These are phyloP conservation scores for Nannizzia gypsea DNA, from an alignment of 2,329 filamentous ascomycete genomes.

Conservation along the genomic window DNA sequence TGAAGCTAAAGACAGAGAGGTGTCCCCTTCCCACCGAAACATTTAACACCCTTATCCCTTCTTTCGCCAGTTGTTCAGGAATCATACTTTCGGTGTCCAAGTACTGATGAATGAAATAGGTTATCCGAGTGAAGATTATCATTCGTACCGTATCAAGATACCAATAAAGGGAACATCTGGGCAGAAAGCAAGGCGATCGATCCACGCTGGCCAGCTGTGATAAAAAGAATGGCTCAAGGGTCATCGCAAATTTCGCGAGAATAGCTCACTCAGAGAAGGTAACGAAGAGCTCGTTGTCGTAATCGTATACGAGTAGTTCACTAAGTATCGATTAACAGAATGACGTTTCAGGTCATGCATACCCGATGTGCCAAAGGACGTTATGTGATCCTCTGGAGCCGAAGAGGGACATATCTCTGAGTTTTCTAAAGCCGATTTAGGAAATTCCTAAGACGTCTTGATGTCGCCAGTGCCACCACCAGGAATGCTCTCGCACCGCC, in stretches of 20 bases:
- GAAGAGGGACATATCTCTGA: not conserved
- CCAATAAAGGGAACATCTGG: not conserved
- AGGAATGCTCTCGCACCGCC: not conserved
- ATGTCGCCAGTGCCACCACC: not conserved
- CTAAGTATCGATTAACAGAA: not conserved
- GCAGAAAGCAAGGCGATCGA: not conserved
- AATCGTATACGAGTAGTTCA: not conserved
- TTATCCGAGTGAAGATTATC: not conserved
- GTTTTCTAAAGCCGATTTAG: not conserved
- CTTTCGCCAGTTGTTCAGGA: not conserved
- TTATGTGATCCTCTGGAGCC: not conserved
- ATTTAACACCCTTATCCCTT: not conserved
- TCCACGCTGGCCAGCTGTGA: not conserved
- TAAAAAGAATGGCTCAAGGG: not conserved
- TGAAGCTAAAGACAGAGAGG: not conserved
- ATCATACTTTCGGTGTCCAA: not conserved
- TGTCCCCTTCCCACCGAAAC: not conserved
- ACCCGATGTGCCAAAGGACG: not conserved
- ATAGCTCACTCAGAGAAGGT: not conserved
- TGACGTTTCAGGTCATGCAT: conserved; percentile 1
- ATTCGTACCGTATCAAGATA: not conserved
- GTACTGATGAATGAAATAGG: not conserved
- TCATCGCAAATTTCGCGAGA: not conserved
- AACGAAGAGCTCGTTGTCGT: not conserved
- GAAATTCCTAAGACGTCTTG: not conserved